These are phyloP conservation scores for Yarrowia hollandica DNA, from an alignment of 805 yeast species.

Conservation along the genomic window DNA sequence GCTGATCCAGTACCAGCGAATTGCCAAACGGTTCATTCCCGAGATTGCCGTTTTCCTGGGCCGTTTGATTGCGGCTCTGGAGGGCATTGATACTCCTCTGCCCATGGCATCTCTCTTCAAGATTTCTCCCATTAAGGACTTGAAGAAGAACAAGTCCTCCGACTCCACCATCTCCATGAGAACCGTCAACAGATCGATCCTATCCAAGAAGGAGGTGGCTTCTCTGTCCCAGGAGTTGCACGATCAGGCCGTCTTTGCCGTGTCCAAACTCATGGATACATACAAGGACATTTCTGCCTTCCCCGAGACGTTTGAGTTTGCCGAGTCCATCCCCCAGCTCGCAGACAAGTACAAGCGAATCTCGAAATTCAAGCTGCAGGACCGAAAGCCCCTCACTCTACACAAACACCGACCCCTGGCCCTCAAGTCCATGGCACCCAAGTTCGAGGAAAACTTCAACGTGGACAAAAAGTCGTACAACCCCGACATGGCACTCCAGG, in stretches of 20 bases:
- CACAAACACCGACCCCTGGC: constrained; percentile 85
- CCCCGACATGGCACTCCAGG: constrained; percentile 76
- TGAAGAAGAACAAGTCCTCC: not conserved
- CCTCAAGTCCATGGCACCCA: constrained; percentile 81
- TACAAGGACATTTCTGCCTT: constrained; percentile 65
- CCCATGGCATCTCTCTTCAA: constrained; percentile 38
- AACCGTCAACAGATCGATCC: not conserved
- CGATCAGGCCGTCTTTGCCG: constrained; percentile 9
- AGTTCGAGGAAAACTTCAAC: constrained; percentile 92
- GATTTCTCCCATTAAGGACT: constrained; percentile 21
- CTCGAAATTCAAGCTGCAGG: constrained; percentile 49
- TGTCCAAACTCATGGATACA: constrained; percentile 15
- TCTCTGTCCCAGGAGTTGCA: not conserved
- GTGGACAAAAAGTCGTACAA: constrained; percentile 94
- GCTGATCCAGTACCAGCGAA: constrained; percentile 68
- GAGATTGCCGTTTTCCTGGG: constrained; percentile 58
- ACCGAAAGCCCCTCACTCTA: constrained; percentile 68
- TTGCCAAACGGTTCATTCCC: constrained; percentile 79
- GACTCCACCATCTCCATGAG: not conserved
- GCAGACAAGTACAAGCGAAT: constrained; percentile 52
- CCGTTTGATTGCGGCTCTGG: constrained; percentile 44
- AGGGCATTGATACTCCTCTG: constrained; percentile 50
- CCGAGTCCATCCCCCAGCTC: not conserved
- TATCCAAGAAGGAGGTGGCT: constrained; percentile 6
- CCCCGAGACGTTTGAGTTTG: constrained; percentile 51